Percentiles rank a stretch among this genome's conserved stretches.
Conservation (phyloP, 148 eudicot genomes). For the Camellia lanceoleosa region DNA sequence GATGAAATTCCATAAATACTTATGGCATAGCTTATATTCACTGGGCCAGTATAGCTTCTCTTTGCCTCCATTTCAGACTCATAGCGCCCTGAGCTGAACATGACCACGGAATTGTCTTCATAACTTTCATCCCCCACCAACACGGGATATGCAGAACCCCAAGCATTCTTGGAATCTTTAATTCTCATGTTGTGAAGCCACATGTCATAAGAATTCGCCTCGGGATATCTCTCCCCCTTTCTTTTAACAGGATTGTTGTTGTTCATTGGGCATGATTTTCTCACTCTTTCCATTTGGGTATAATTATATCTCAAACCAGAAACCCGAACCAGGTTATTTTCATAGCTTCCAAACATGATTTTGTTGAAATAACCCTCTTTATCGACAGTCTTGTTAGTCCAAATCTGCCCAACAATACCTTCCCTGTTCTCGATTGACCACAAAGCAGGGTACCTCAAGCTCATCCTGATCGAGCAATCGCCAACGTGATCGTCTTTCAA, state of each 20-base stretch:
- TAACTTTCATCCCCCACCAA: slow-evolving; percentile 9
- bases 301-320: slow-evolving; percentile 17
- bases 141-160: slow-evolving; percentile 8
- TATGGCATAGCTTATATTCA: slow-evolving; percentile 15
- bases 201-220: slow-evolving; percentile 12
- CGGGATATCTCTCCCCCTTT: slow-evolving; percentile 13
- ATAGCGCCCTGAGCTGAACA: too few species aligned
- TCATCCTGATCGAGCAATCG: slow-evolving; percentile 25
- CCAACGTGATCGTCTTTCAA: slow-evolving; percentile 14
- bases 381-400: slow-evolving; percentile 14
- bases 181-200: slow-evolving; percentile 10
- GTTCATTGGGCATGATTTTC: slow-evolving; percentile 8
- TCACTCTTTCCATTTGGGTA: slow-evolving; percentile 13
- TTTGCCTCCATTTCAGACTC: not conserved
- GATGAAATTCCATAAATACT: not conserved
- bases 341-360: slow-evolving; percentile 3
- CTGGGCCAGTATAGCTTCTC: not conserved
- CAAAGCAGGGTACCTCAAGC: slow-evolving; percentile 20
- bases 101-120: too few species aligned
- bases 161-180: not conserved
- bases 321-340: not conserved
- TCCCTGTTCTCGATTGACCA: slow-evolving; percentile 13
- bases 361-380: slow-evolving; percentile 10
- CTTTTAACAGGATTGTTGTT: not conserved
- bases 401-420: slow-evolving; percentile 14